Base-by-base conservation (phyloP, 495 filamentous ascomycete species). In the Glonium stellatum region DNA sequence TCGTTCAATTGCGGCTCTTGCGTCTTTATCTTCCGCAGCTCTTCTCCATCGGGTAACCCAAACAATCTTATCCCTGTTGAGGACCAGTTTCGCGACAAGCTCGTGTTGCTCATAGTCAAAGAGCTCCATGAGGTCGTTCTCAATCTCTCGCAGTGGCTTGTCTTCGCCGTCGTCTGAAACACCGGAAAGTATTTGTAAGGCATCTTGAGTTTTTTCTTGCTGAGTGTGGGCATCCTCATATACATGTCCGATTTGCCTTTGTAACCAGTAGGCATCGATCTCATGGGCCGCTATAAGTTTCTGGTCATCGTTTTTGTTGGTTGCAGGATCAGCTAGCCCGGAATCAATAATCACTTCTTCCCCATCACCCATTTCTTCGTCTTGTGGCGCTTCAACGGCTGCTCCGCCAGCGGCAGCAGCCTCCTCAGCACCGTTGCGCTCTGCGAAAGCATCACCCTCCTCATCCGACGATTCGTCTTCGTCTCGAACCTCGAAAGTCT, bases 41-140 rank as follows among this genome's bases (percentile, higher is more conserved):
- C 81, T 80, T 50, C 90, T 87, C 80, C 96, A 86, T 57, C 86
- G 83, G 18, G 95, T 97, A 12, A 95, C 87, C 93, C 95, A 99
- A 27, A 97, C 87, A 59, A 97, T 82, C 74, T 91, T 95, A 64
- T 93, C 86, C 9, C 87, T 82, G 65, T 97, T 97, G 62, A 87
- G 82, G 59, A 97, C 88, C n/a, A 99, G 79, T 70, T 88, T 92
- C 53, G 89, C 86, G 31, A 97, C 93, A 46, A 96, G 80, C 48
- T 97, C 92, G 55, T 93, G 89, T 69, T 96, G 87, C 67, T 97
- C 93, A 66, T 95, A 99, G 66, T 97, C 92, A 62, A 99, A 96
- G 0, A 97, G 82, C 67, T 97, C 95, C 86, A 97, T 97, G 53
- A 99, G 76, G 54, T 97, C 95, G 69, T 99, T 99, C 70, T 99